Evolutionary conservation across 495 filamentous ascomycete genomes (phyloP), one percentile per base, ranked within the genome.

Genomic region (Penicillium cataractarum): DNA sequence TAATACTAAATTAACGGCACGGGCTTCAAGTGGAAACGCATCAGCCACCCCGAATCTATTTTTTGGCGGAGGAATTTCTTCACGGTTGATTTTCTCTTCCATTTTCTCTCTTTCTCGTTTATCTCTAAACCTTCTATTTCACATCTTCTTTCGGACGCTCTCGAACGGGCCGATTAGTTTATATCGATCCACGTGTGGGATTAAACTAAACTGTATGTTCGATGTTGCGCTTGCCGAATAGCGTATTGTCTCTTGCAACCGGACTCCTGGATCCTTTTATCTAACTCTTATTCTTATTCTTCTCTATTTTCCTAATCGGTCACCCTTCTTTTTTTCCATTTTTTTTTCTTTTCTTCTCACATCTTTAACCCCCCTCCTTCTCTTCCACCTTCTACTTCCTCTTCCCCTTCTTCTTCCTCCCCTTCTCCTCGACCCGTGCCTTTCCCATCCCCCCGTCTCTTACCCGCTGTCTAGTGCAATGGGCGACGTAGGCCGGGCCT

Each of bases 401-500:
- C 37, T n/a, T n/a, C n/a, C n/a, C n/a, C n/a, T n/a, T n/a, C n/a
- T n/a, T n/a, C n/a, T n/a, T n/a, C n/a, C n/a, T 22, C 26, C 39
- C n/a, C 39, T 67, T 57, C 19, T 64, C 61, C 35, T 56, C 59
- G 4, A 67, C 63, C 61, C 58, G 49, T 27, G 49, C 24, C 49
- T 32, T 52, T 59, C 50, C 51, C 37, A 15, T 60, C 39, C 61
- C 46, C 19, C 33, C 58, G 29, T 32, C 48, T n/a, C 27, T 49
- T 31, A 44, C 48, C 44, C 50, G 24, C 53, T 40, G 55, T 57
- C 55, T 27, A 51, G 19, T 44, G 56, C 55, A 24, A 79, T 80
- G 77, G 65, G 68, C 66, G 67, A 76, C 31, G 65, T 67, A 68
- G 67, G 65, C n/a, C 58, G 71, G 44, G 58, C 65, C 21, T 71